Evolutionary conservation across 768 basidiomycete genomes (phyloP), one percentile per base, ranked within the genome.

Genomic region (Lactarius hengduanensis): DNA sequence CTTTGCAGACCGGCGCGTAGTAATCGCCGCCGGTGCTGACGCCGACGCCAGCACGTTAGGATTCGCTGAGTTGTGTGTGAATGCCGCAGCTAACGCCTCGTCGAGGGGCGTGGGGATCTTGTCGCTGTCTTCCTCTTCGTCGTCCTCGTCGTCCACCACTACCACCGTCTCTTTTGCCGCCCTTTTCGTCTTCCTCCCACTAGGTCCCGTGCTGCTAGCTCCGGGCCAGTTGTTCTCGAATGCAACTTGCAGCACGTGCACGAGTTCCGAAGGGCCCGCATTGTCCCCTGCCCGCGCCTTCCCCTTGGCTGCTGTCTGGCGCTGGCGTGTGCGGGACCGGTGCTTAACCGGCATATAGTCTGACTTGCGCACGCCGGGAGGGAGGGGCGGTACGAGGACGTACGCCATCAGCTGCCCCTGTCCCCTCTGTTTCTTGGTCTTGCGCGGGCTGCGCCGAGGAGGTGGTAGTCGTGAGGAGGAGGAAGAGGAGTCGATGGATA

Each of bases 141-240:
- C 55, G 26, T 28, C 28, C n/a, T 13, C 54, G 4, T 43, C 58
- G 1, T 60, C 58, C 4, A 34, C 34, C 8, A 65, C 9, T 3
- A 43, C 50, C 16, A 43, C 40, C 16, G 56, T 16, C 7, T 13
- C 32, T 9, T 38, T 58, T 26, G 57, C 38, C 15, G 45, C 40
- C 1, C 53, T 38, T 2, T 10, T 20, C 8, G 13, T 43, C 26
- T 13, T 53, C 47, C 3, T 22, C 9, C 5, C 40, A 34, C 36
- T 65, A 18, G 20, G 6, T 32, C 55, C 28, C 40, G 45, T 2
- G 30, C 30, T 30, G 18, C 59, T 20, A 11, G 47, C 15, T 22
- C 32, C 30, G 15, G n/a, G 28, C 16, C 30, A 45, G 20, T 69
- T 67, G 10, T 57, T 66, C 20, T 43, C 61, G 30, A 69, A 67